Conservation (phyloP, 768 basidiomycete genomes). For the Amanita inopinata region DNA sequence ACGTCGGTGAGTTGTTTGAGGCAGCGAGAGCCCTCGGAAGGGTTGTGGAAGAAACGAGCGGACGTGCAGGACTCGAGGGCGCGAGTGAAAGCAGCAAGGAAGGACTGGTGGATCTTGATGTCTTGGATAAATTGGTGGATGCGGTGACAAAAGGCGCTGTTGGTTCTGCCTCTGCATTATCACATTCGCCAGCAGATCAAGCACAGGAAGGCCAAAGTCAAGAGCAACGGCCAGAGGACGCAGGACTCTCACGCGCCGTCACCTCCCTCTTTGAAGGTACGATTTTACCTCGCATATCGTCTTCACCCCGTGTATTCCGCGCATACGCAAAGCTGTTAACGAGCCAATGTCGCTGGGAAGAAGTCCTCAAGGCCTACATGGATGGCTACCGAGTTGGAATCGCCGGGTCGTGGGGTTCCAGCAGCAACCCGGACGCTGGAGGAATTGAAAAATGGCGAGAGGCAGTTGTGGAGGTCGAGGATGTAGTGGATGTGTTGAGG, state of each 20-base stretch:
- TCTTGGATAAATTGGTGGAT: slow-evolving; percentile 81
- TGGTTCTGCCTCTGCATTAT: slow-evolving; percentile 27
- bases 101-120: slow-evolving; percentile 67
- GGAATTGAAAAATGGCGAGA: slow-evolving; percentile 53
- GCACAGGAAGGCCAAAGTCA: slow-evolving; percentile 11
- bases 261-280: slow-evolving; percentile 63
- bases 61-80: slow-evolving; percentile 21
- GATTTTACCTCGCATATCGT: slow-evolving; percentile 74
- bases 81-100: slow-evolving; percentile 17
- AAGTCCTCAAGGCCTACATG: slow-evolving; percentile 73
- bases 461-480: slow-evolving; percentile 71
- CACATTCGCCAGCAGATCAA: slow-evolving; percentile 8
- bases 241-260: slow-evolving; percentile 60
- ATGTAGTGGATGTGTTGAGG: slow-evolving; percentile 71
- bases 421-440: neutral
- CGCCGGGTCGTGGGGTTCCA: slow-evolving; percentile 25
- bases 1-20: slow-evolving; percentile 88
- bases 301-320: slow-evolving; percentile 64
- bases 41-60: slow-evolving; percentile 67
- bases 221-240: slow-evolving; percentile 25
- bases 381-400: slow-evolving; percentile 73
- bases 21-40: slow-evolving; percentile 76
- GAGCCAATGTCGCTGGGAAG: slow-evolving; percentile 64
- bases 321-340: slow-evolving; percentile 76
- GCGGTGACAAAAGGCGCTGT: slow-evolving; percentile 59